Base-by-base conservation (phyloP, 2,329 filamentous ascomycete genomes). In the Ophiocordyceps sinensis region DNA sequence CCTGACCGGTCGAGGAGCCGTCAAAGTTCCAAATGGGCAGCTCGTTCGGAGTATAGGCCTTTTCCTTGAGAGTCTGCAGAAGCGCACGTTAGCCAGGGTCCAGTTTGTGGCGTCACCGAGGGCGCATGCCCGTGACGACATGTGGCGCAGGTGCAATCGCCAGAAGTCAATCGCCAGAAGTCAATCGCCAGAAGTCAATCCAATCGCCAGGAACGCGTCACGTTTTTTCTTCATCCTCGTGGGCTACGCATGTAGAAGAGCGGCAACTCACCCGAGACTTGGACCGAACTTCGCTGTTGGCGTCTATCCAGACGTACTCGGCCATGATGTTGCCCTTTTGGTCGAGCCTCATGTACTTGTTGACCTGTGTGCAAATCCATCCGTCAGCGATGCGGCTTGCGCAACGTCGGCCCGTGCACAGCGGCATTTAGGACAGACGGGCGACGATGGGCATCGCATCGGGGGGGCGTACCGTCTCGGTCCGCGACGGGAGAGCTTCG, bases 231-330 rank as follows among this genome's bases (percentile, higher is more conserved):
- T n/a, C n/a, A n/a, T n/a, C n/a, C n/a, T n/a, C n/a, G n/a, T n/a
- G n/a, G n/a, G n/a, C n/a, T n/a, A n/a, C 5, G 32, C 30, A 10
- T 35, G 13, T 9, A 35, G n/a, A 35, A 3, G 19, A 34, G 14
- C 8, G 31, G 14, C 28, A 17, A 73, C 85, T 73, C 73, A 95
- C 89, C 76, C 87, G 93, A 60, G 84, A 89, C 74, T 96, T 98
- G 62, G 87, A 94, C 57, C 91, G 87, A 54, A 85, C 75, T 57
- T 82, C 81, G 62, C 88, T 87, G 50, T 69, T 66, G 50, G 83
- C 73, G 60, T 95, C 88, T 62, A 95, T 82, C 89, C 89, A 95
- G 73, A 95, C 79, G 69, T 95, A 95, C 71, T 95, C 89, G 59
- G 87, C 89, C 66, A 94, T 91, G 60, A 93, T 73, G 54, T 69